Base-by-base conservation (phyloP, 2,329 filamentous ascomycete genomes). In the Aureobasidium melanogenum region DNA sequence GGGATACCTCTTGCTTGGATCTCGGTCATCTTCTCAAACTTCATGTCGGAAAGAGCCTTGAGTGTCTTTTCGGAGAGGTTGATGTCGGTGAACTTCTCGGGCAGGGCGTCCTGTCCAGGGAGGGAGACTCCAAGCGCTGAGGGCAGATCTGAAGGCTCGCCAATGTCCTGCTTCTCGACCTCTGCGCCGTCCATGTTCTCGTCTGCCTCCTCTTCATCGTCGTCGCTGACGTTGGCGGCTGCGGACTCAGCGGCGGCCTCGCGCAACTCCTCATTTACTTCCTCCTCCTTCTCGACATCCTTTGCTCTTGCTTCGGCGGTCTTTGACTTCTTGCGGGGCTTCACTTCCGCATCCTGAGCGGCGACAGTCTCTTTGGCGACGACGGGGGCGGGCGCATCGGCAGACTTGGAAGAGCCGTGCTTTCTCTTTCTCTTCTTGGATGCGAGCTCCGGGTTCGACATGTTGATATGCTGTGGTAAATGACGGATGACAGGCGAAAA, bases 1-100 rank as follows among this genome's bases (percentile, higher is more conserved):
- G 93, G 92, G 61, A 97, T 96, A 14, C 88, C 88, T 71, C 88
- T 83, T 68, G 85, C 84, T 75, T 97, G 94, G 67, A 97, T 97
- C 73, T 94, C 89, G 0, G 94, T 97, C 92, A 99, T 97, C 51
- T 82, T 92, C 70, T 88, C 87, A 72, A 97, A 97, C 15, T 89
- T 89, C 93, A 99, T 97, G 56, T 59, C 56, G 62, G 86, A 77
- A 68, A 97, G 91, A 9, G 91, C 92, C 76, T 88, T 85, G 82
- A 92, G 88, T 0, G 91, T 97, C 75, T 89, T 91, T 26, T 92
- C 88, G 1, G 90, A 94, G 12, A 99, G 82, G 60, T 89, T 89
- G 65, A 99, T 80, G 66, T 97, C 88, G 36, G 84, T 77, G 71
- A 97, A 96, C 56, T 85, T 84, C 69, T 87, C 79, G 24, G 87